Evolutionary conservation across 1,284 basidiomycete genomes (phyloP), one percentile per base, ranked within the genome.

Genomic region (Cryptococcus maquisensis): DNA sequence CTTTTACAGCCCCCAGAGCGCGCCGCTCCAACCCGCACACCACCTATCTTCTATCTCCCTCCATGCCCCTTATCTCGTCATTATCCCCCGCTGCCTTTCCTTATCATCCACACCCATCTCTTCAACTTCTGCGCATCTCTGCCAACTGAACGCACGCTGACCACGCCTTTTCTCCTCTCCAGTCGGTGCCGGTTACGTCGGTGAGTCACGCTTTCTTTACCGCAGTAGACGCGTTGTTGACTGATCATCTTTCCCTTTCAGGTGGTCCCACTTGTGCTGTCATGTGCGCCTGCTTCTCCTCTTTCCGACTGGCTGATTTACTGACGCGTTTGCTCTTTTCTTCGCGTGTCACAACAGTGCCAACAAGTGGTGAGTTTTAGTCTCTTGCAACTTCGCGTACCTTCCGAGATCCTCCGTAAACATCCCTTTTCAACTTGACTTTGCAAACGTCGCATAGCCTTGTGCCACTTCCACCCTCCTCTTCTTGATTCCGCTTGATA

Each of bases 161-260:
- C 47, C 20, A 20, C 28, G 9, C 24, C 26, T 28, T 64, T 39
- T 38, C 21, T 53, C 36, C 18, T 24, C 36, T 52, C 41, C 63
- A 91, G 89, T 97, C 69, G 94, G 93, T 74, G 94, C 93, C 75
- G 94, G 94, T 73, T 96, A 96, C 74, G 93, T 97, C 71, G 93
- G 90, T 90, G 68, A 77, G 87, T 72, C 46, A 21, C 56, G 15
- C 40, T 49, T 41, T 45, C n/a, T 20, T n/a, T 47, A 28, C 52
- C 28, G 39, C 43, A 28, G 56, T 48, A 32, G 36, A 43, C 47
- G 56, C 49, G 43, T 49, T 44, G 13, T 52, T 42, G 54, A 50
- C 55, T 57, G 51, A 54, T 43, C n/a, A 41, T 28, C 28, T 18
- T 39, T 47, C n/a, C 20, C 35, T 6, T 38, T 42, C 62, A 90